Evolutionary conservation across 768 basidiomycete species (phyloP).

Genomic region (Pholiota microspora): DNA sequence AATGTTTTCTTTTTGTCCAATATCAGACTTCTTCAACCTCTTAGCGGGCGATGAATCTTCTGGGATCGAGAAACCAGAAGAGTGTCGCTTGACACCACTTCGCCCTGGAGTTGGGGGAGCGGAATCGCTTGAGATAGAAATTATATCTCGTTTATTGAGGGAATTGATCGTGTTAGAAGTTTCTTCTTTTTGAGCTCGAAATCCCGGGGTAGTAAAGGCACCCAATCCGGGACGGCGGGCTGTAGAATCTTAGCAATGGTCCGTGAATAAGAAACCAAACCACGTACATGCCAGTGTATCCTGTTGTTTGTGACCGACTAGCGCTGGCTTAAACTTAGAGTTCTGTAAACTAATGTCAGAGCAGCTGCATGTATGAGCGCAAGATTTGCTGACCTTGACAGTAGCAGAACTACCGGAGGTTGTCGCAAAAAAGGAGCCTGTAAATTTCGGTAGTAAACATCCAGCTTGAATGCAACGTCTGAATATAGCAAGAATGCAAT

Average conservation of each 20-base stretch:
- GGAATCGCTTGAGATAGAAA: conserved; percentile 38
- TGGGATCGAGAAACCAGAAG: conserved; percentile 34
- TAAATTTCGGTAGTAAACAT: too few relatives aligned
- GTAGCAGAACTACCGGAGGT: background rate
- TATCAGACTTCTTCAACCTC: conserved; percentile 26
- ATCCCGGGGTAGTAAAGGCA: conserved; percentile 46
- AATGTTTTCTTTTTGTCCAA: conserved; percentile 37
- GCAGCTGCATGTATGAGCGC: too few relatives aligned
- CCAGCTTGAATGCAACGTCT: too few relatives aligned
- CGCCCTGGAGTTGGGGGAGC: conserved; percentile 28
- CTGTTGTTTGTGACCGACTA: conserved; percentile 6
- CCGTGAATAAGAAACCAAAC: background rate
- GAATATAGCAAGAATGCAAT: too few relatives aligned
- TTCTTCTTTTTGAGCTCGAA: conserved; percentile 18
- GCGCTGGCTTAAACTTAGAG: conserved; percentile 14
- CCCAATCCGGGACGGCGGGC: conserved; percentile 27
- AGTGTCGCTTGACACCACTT: conserved; percentile 34
- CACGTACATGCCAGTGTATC: background rate
- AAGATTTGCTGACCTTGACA: background rate
- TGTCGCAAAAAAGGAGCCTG: background rate
- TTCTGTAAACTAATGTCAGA: too few relatives aligned
- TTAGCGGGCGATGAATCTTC: conserved; percentile 31
- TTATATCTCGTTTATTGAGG: conserved; percentile 18
- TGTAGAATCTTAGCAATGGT: conserved; percentile 1
- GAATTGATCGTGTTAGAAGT: conserved; percentile 15